These are phyloP conservation scores for Haplosporangium sp. DNA, from an alignment of 371 early-diverging fungal species.

Conservation along the genomic window DNA sequence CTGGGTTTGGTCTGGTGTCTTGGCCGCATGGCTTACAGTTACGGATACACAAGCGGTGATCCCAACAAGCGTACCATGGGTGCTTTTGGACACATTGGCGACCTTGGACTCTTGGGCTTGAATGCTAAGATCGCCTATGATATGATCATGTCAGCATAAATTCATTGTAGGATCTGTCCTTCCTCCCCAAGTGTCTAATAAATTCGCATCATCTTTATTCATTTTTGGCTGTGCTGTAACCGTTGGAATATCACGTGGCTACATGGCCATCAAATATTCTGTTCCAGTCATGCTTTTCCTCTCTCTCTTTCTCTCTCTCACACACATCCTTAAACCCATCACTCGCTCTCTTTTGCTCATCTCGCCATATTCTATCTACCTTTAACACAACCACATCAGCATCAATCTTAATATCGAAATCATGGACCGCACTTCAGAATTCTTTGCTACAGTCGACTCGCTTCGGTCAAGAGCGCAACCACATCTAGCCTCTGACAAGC, in stretches of 20 bases:
- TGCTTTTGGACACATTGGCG: slow-evolving; percentile 33
- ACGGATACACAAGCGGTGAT: slow-evolving; percentile 68
- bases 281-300: no score
- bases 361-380: background rate
- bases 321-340: no score
- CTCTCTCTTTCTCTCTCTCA: no score
- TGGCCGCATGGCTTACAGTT: slow-evolving; percentile 60
- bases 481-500: slow-evolving; percentile 25
- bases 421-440: slow-evolving; percentile 23
- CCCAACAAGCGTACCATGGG: slow-evolving; percentile 43
- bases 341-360: no score
- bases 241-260: no score
- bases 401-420: background rate
- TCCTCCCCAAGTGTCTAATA: no score
- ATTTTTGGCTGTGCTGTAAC: no score
- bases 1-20: slow-evolving; percentile 62
- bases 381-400: background rate
- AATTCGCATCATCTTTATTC: no score
- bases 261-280: no score
- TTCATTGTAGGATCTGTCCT: no score
- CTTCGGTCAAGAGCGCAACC: slow-evolving; percentile 21
- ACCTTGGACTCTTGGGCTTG: slow-evolving; percentile 26
- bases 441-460: slow-evolving; percentile 24
- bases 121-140: slow-evolving; percentile 26
- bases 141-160: slow-evolving; percentile 6